Evolutionary conservation across 768 basidiomycete species (phyloP).

Genomic region (Floccularia luteovirens): DNA sequence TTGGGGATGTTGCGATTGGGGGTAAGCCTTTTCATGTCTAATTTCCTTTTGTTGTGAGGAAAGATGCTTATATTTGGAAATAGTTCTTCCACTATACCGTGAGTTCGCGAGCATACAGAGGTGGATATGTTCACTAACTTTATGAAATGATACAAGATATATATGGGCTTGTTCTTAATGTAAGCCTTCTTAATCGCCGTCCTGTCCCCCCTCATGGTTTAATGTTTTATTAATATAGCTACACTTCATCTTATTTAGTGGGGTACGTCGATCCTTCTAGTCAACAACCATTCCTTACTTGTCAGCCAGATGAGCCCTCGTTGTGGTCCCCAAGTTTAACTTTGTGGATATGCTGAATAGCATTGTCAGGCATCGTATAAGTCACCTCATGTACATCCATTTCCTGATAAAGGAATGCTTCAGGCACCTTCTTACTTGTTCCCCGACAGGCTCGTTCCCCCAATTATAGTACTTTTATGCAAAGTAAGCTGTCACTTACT

Average conservation of each 20-base stretch:
- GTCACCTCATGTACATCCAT: slow-evolving; percentile 37
- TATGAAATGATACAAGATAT: neutral
- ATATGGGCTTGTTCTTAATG: neutral
- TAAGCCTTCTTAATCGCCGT: neutral
- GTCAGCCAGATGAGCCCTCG: slow-evolving; percentile 17
- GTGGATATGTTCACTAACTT: neutral
- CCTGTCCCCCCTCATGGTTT: neutral
- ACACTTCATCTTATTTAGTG: slow-evolving; percentile 48
- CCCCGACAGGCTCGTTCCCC: slow-evolving; percentile 49
- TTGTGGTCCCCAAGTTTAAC: slow-evolving; percentile 56
- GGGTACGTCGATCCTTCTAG: slow-evolving; percentile 26
- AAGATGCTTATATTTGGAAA: too few relatives aligned
- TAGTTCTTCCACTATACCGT: neutral
- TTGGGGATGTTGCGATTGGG: slow-evolving; percentile 54
- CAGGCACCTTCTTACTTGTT: neutral
- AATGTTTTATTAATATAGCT: slow-evolving; percentile 23
- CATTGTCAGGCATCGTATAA: slow-evolving; percentile 50
- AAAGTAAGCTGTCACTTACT: slow-evolving; percentile 26
- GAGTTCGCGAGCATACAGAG: neutral
- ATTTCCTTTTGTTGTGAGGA: neutral
- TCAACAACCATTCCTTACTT: neutral
- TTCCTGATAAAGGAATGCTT: neutral
- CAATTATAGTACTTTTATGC: slow-evolving; percentile 48
- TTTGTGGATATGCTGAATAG: slow-evolving; percentile 53
- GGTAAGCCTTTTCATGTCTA: slow-evolving; percentile 25